Conservation (phyloP, 805 yeast species). For the Saccharomycodes ludwigii region DNA sequence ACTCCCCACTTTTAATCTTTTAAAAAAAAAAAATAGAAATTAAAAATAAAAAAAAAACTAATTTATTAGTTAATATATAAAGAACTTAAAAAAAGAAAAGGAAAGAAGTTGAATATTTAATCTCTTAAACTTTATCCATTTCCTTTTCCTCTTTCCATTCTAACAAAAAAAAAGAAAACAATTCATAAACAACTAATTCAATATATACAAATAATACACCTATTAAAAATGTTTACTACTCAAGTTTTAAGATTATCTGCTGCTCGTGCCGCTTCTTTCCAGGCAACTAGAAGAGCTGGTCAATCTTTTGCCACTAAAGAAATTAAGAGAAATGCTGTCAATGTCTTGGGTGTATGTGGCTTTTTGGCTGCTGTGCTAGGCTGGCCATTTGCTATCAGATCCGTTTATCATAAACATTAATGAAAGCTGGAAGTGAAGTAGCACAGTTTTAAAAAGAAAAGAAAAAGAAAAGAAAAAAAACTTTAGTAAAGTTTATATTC, state of each 20-base stretch:
- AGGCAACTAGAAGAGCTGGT: constrained; percentile 12
- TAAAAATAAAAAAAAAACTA: too few relatives aligned
- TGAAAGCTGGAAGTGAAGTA: background rate
- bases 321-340: constrained; percentile 15
- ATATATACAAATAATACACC: background rate
- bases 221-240: constrained; percentile 13
- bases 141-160: too few relatives aligned
- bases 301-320: constrained; percentile 15
- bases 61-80: too few relatives aligned
- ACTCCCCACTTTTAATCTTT: too few relatives aligned
- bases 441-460: background rate
- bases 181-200: background rate
- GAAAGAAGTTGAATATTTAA: too few relatives aligned
- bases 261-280: constrained; percentile 9
- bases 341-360: constrained; percentile 12
- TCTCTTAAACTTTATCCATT: too few relatives aligned
- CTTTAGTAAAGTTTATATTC: background rate
- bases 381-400: constrained; percentile 17
- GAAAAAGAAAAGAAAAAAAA: background rate
- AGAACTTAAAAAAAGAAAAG: too few relatives aligned
- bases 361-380: constrained; percentile 11
- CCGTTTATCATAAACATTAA: constrained; percentile 1
- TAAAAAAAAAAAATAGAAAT: too few relatives aligned
- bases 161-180: background rate
- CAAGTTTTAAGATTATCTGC: constrained; percentile 13